Evolutionary conservation across 129 eudicot species (phyloP).

Genomic region (Saussurea involucrata): DNA sequence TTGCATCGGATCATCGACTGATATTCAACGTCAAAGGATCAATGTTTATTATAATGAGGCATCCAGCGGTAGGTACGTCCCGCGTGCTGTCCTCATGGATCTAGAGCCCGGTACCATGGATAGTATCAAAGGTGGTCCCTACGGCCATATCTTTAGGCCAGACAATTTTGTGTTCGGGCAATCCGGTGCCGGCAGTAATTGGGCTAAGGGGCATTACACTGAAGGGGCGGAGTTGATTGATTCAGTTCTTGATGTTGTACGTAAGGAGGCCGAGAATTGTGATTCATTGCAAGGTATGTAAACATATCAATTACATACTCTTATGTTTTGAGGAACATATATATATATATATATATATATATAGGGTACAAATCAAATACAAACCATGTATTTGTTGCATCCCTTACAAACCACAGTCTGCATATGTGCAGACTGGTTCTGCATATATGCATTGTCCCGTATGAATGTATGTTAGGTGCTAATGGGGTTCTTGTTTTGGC

Average conservation of each 20-base stretch:
- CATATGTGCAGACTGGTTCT: too few relatives aligned
- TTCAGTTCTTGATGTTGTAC: constrained; percentile 75
- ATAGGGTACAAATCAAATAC: too few relatives aligned
- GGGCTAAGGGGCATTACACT: constrained; percentile 91
- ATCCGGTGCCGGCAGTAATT: constrained; percentile 78
- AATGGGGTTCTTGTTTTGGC: neutral
- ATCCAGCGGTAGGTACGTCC: constrained; percentile 70
- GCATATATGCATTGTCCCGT: too few relatives aligned
- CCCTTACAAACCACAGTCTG: too few relatives aligned
- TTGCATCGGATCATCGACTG: constrained; percentile 38
- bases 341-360: too few relatives aligned
- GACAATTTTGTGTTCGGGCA: constrained; percentile 85
- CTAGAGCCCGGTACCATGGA: constrained; percentile 96
- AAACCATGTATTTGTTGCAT: too few relatives aligned
- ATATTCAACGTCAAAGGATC: constrained; percentile 55
- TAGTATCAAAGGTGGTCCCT: constrained; percentile 76
- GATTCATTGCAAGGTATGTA: constrained; percentile 70
- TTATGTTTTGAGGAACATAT: neutral
- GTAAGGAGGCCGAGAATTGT: constrained; percentile 84
- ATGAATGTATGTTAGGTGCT: too few relatives aligned
- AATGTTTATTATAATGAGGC: constrained; percentile 80
- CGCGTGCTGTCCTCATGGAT: constrained; percentile 81
- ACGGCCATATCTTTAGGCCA: constrained; percentile 75
- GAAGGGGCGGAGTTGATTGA: constrained; percentile 91
- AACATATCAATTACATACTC: neutral